Evolutionary conservation across 1,139 yeast species (phyloP).

Genomic region (Debaryomyces udenii): DNA sequence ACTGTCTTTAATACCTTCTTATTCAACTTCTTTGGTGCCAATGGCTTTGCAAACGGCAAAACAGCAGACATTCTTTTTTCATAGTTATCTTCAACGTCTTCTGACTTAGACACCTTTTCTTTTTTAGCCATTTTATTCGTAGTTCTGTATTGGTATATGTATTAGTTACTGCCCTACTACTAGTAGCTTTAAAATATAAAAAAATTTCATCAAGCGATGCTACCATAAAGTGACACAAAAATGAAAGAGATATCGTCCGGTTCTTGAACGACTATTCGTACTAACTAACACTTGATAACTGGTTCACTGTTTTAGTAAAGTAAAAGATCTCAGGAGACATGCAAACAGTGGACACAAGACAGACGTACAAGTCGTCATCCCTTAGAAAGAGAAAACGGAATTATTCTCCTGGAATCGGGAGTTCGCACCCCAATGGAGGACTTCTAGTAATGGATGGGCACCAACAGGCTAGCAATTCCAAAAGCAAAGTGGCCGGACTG

Average conservation of each 20-base stretch:
- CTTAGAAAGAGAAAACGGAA: slow-evolving; percentile 12
- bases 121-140: slow-evolving; percentile 53
- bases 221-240: slow-evolving; percentile 9
- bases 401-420: slow-evolving; percentile 2
- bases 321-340: background rate
- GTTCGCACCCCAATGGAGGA: slow-evolving; percentile 3
- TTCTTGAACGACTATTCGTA: slow-evolving; percentile 6
- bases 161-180: background rate
- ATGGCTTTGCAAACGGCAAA: slow-evolving; percentile 89
- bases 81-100: slow-evolving; percentile 74
- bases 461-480: background rate
- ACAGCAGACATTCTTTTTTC: slow-evolving; percentile 89
- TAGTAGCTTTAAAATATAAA: slow-evolving; percentile 7
- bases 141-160: slow-evolving; percentile 3
- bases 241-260: background rate
- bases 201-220: slow-evolving; percentile 16
- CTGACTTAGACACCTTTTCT: slow-evolving; percentile 48
- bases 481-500: slow-evolving; percentile 2
- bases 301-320: no score
- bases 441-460: slow-evolving; percentile 6
- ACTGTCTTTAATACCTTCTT: slow-evolving; percentile 94
- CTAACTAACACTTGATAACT: background rate
- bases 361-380: background rate
- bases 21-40: slow-evolving; percentile 94
- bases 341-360: slow-evolving; percentile 1